Evolutionary conservation across 352 stramenopile genomes (phyloP).

Genomic region (Globisporangium recalcitrans): DNA sequence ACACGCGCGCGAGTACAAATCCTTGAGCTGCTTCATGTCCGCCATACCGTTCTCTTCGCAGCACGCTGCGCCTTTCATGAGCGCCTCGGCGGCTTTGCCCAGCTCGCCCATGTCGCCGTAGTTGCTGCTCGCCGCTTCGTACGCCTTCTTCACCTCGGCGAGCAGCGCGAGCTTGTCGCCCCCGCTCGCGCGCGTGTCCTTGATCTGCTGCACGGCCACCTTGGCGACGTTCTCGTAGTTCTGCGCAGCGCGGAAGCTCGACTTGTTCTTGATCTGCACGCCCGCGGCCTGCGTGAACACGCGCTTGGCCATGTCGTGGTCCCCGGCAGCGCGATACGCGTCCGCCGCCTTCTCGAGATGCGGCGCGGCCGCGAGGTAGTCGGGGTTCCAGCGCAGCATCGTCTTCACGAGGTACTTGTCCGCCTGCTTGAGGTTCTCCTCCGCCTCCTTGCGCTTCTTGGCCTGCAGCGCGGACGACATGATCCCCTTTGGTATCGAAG

Average conservation of each 20-base stretch:
- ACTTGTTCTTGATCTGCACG: constrained; percentile 70
- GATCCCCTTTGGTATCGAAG: too few relatives aligned
- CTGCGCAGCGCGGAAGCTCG: constrained; percentile 65
- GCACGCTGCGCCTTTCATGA: constrained; percentile 54
- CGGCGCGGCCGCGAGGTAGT: constrained; percentile 68
- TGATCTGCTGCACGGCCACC: constrained; percentile 60
- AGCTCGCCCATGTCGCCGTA: constrained; percentile 83
- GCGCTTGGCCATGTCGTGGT: constrained; percentile 56
- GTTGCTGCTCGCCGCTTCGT: constrained; percentile 52
- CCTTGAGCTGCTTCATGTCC: constrained; percentile 41
- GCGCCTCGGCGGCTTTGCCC: constrained; percentile 71
- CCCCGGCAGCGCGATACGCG: constrained; percentile 54
- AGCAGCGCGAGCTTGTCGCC: constrained; percentile 28
- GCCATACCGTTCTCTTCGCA: constrained; percentile 34
- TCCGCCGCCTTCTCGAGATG: constrained; percentile 71
- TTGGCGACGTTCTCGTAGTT: constrained; percentile 77
- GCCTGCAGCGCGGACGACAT: constrained; percentile 29
- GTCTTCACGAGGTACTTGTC: constrained; percentile 47
- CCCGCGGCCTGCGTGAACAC: constrained; percentile 51
- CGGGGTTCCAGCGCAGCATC: constrained; percentile 67
- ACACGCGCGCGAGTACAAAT: constrained; percentile 62
- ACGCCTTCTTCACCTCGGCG: constrained; percentile 46
- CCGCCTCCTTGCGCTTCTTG: constrained; percentile 47
- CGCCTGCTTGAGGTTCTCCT: constrained; percentile 44
- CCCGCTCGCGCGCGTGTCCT: constrained; percentile 36